Percentiles rank a stretch among this genome's conserved stretches.
These are phyloP conservation scores for Kodamaea sagamina DNA, from an alignment of 805 yeast species.

Conservation along the genomic window DNA sequence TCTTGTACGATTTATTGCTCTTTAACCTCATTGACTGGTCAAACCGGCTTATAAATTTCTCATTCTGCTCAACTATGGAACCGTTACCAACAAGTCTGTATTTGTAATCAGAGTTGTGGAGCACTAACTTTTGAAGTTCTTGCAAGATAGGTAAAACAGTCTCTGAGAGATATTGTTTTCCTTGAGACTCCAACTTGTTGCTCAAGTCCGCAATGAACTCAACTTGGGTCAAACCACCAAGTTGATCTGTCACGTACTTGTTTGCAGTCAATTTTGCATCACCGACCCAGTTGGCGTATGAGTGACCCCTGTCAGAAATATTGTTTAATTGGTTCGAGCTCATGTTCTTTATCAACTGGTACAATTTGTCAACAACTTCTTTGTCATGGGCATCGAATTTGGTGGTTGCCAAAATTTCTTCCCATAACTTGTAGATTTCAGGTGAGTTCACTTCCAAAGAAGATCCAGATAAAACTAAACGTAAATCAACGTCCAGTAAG, in stretches of 20 bases:
- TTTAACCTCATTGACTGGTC: slow-evolving; percentile 9
- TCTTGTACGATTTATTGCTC: not conserved
- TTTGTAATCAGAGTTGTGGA: slow-evolving; percentile 44
- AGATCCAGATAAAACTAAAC: slow-evolving; percentile 65
- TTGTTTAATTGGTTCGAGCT: slow-evolving; percentile 76
- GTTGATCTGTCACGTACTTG: slow-evolving; percentile 59
- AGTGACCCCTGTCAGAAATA: slow-evolving; percentile 86
- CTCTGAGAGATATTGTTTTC: slow-evolving; percentile 35
- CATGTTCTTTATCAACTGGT: slow-evolving; percentile 68
- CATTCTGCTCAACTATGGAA: slow-evolving; percentile 38
- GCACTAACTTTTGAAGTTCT: slow-evolving; percentile 48
- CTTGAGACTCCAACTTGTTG: slow-evolving; percentile 43
- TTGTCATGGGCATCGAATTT: slow-evolving; percentile 53
- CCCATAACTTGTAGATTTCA: slow-evolving; percentile 65
- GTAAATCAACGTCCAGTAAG: slow-evolving; percentile 49
- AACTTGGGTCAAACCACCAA: slow-evolving; percentile 79
- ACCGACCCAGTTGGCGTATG: slow-evolving; percentile 72
- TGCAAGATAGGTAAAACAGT: slow-evolving; percentile 67
- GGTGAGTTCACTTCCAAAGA: slow-evolving; percentile 64
- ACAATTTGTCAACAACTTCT: slow-evolving; percentile 59
- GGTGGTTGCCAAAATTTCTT: slow-evolving; percentile 67
- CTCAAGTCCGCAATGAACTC: slow-evolving; percentile 65
- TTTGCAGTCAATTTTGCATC: slow-evolving; percentile 62
- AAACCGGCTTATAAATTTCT: slow-evolving; percentile 36
- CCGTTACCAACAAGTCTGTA: slow-evolving; percentile 62